Evolutionary conservation across 441 rosid genomes (phyloP).

Genomic region (Syzygium syzygioides): DNA sequence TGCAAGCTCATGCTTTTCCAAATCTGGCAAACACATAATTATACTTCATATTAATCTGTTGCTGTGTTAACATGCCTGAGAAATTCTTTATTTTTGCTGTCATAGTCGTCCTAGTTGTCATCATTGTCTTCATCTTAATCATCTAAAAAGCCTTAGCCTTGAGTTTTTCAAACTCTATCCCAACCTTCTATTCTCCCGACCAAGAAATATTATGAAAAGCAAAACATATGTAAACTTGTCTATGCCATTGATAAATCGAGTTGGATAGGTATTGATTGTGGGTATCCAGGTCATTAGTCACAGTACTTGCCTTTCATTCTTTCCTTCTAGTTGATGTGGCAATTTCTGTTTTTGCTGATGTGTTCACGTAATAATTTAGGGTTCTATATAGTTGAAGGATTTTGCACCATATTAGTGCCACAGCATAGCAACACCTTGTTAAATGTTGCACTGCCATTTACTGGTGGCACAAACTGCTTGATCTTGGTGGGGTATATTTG

Average conservation of each 20-base stretch:
- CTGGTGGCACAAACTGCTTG: not conserved
- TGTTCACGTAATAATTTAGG: not conserved
- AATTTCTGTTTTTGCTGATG: not conserved
- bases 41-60: not conserved
- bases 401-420: not conserved
- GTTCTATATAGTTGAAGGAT: not conserved
- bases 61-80: not conserved
- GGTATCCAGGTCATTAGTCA: not conserved
- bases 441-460: not conserved
- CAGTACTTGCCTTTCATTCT: not conserved
- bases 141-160: not conserved
- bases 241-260: not conserved
- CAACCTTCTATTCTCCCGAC: not conserved
- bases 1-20: not conserved
- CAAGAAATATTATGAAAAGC: not conserved
- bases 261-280: not conserved
- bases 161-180: not conserved
- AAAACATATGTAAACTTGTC: not conserved
- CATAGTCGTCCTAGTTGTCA: not conserved
- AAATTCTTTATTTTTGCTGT: not conserved
- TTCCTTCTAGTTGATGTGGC: not conserved
- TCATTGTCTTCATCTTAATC: not conserved
- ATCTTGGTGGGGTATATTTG: not conserved
- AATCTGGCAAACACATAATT: not conserved
- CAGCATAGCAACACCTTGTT: not conserved